Percentiles rank a stretch among this genome's conserved stretches.
These are phyloP conservation scores for Tolypocladium ophioglossoides DNA, from an alignment of 2,329 filamentous ascomycete genomes.

Conservation along the genomic window DNA sequence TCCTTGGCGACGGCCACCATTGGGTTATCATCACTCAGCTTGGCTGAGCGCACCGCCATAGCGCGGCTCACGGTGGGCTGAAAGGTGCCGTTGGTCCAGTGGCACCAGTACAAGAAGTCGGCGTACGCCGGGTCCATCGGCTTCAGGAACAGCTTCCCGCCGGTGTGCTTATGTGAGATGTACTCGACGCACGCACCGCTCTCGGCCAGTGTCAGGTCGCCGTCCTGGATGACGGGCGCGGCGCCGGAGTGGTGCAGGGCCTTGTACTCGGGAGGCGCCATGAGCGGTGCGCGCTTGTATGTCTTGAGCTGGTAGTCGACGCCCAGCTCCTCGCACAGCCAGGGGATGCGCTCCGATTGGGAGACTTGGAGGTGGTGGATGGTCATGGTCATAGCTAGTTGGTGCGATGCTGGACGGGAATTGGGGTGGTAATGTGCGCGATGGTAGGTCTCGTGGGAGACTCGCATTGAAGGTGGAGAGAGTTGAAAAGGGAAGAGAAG, in stretches of 20 bases:
- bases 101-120: not conserved
- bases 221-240: not conserved
- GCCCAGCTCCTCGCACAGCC: constrained; percentile 53
- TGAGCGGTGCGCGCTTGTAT: not conserved
- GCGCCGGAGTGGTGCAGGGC: not conserved
- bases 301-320: constrained; percentile 31
- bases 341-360: constrained; percentile 54
- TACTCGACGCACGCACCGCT: not conserved
- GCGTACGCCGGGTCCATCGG: not conserved
- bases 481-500: not conserved
- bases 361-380: constrained; percentile 46
- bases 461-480: not conserved
- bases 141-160: not conserved
- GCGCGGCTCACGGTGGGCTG: not conserved
- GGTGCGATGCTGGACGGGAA: not conserved
- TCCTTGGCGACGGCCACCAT: not conserved
- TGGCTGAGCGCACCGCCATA: not conserved
- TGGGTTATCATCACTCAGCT: not conserved
- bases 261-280: not conserved
- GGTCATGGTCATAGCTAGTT: constrained; percentile 15
- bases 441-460: too few species aligned
- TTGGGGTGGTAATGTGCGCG: not conserved
- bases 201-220: not conserved
- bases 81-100: not conserved
- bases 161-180: not conserved